Percentiles rank a stretch among this genome's conserved stretches.
Evolutionary conservation across 768 basidiomycete species (phyloP).

Genomic region (Termitomyces sp.): DNA sequence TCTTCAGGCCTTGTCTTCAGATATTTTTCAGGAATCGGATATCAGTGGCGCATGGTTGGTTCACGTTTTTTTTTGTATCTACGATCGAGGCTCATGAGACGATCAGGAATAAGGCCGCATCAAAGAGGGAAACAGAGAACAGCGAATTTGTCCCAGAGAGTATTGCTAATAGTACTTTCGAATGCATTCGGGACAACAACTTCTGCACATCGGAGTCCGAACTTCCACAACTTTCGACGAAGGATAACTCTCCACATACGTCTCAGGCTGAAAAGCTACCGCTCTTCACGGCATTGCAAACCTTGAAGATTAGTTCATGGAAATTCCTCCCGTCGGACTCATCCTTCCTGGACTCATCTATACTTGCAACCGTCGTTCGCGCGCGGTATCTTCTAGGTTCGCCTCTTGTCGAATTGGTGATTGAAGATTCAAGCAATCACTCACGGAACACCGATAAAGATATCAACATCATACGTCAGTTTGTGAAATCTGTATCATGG

Average conservation of each 20-base stretch:
- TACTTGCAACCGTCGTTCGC: neutral
- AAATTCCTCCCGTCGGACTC: neutral
- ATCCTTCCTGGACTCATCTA: neutral
- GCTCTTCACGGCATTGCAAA: neutral
- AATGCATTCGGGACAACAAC: too few relatives aligned
- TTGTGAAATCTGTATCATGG: too few relatives aligned
- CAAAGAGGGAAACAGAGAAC: neutral
- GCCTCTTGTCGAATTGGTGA: neutral
- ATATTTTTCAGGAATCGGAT: neutral
- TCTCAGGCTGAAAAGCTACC: too few relatives aligned
- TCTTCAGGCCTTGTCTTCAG: neutral
- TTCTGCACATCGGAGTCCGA: too few relatives aligned
- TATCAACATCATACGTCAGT: too few relatives aligned
- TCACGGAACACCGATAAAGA: neutral
- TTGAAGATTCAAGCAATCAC: neutral
- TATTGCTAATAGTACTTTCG: too few relatives aligned
- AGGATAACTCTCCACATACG: too few relatives aligned
- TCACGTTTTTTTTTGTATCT: neutral
- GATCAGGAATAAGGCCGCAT: neutral
- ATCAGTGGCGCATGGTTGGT: neutral
- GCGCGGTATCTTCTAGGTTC: neutral
- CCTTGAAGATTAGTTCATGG: neutral
- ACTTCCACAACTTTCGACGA: too few relatives aligned
- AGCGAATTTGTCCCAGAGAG: too few relatives aligned
- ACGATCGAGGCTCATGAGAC: neutral